Base-by-base conservation (phyloP, 495 filamentous ascomycete genomes). In the Penicillium egyptiacum region DNA sequence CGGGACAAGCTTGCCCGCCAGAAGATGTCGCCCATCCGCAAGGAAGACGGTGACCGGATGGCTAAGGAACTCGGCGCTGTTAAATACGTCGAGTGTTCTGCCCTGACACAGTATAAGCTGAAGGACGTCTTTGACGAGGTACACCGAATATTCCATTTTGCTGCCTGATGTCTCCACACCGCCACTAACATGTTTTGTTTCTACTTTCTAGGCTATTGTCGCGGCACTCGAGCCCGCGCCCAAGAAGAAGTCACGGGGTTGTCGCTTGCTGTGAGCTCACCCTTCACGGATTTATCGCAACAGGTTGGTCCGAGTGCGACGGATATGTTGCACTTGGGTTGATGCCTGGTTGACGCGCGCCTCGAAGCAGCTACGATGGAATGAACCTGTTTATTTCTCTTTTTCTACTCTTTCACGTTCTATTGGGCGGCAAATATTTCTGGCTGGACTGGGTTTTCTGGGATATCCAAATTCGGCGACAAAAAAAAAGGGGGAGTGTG, bases 61-160 rank as follows among this genome's bases (percentile, higher is more conserved):
- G 95, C 95, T 0, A 96, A 91, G 79, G 93, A 98, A 49, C 77
- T 98, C 12, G 91, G 90, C 44, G 94, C 94, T 7, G 92, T 98
- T 55, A 97, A 97, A 79, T 98, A 98, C 59, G 94, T 98, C 50
- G 94, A 98, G 77, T 98, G 94, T 77, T 96, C 91, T 67, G 94
- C 94, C 31, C 76, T 98, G 73, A 98, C 94, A 37, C 94, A 98
- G 79, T 96, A 92, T 75, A 96, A 96, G 76, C 79, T 98, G 52
- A 98, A 98, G 81, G 95, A 98, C 70, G 94, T 98, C 26, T 98
- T 98, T 73, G 94, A 98, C 63, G 94, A 98, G 90, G 93, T 96
- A 82, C 46, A 83, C 43, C 39, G 25, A 45, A 11, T 39, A 46
- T 30, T 26, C 10, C 11, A 22, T 22, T 23, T 44, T 43, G 20